Percentiles rank a stretch among this genome's conserved stretches.
phyloP scores from a whole-genome alignment of 768 basidiomycete genomes.

The Podaxis rugospora region DNA sequence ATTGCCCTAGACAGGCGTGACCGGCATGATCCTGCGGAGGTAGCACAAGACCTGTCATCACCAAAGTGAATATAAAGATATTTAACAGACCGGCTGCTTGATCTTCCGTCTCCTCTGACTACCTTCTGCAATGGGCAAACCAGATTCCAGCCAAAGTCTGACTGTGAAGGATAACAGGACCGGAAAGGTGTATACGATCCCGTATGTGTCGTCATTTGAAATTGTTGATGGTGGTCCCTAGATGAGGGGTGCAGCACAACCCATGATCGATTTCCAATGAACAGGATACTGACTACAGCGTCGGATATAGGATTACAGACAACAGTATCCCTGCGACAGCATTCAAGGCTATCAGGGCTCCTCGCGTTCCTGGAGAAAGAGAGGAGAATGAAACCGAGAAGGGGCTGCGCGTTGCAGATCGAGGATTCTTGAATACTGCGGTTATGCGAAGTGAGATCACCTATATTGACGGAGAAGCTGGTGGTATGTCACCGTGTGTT shows the following conservation, averaged over 20 bases:
- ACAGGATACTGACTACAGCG: not conserved
- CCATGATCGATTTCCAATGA: not conserved
- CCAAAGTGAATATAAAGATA: not conserved
- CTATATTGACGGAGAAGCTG: conserved; percentile 87
- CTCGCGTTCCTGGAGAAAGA: conserved; percentile 52
- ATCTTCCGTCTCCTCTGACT: conserved; percentile 5
- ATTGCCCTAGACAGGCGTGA: not conserved
- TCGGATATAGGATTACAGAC: conserved; percentile 57
- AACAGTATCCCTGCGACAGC: conserved; percentile 78
- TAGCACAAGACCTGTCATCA: not conserved
- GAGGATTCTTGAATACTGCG: conserved; percentile 81
- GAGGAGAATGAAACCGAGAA: conserved; percentile 82
- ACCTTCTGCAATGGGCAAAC: conserved; percentile 24
- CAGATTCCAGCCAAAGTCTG: conserved; percentile 33
- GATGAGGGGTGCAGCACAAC: not conserved
- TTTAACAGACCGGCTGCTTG: not conserved
- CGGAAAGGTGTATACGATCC: conserved; percentile 68
- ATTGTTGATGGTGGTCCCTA: not conserved
- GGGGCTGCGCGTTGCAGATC: conserved; percentile 74
- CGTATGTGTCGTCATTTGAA: conserved; percentile 41
- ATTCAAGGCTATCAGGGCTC: conserved; percentile 73
- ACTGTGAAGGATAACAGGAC: conserved; percentile 84
- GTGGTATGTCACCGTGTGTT: conserved; percentile 38
- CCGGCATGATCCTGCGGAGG: not conserved
- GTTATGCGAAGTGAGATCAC: conserved; percentile 80